A percentile compares a stretch with the other conserved stretches of the same genome.
These are phyloP conservation scores for Tulasnella sp. DNA, from an alignment of 768 basidiomycete genomes.

Conservation along the genomic window DNA sequence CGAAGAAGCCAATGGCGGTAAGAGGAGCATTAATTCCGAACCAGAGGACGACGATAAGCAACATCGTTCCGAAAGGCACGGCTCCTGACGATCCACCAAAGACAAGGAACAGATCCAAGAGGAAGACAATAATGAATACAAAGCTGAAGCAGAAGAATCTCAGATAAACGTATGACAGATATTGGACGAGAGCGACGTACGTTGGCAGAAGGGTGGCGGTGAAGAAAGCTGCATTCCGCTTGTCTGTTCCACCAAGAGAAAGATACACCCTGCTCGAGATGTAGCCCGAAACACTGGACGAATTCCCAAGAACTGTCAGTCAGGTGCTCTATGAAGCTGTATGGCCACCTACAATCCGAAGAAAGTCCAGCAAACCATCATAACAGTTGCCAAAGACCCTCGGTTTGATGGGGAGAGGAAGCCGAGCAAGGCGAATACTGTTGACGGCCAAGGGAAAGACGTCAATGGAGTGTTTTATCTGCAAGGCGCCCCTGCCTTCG, in stretches of 20 bases:
- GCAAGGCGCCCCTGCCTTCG: slow-evolving; percentile 10
- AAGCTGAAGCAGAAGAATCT: slow-evolving; percentile 45
- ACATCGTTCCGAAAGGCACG: slow-evolving; percentile 93
- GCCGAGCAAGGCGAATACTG: slow-evolving; percentile 87
- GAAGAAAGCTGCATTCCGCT: slow-evolving; percentile 75
- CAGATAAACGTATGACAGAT: not conserved
- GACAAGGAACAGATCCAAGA: slow-evolving; percentile 88
- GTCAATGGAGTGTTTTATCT: not conserved
- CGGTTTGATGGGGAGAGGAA: slow-evolving; percentile 95
- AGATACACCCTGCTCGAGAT: slow-evolving; percentile 77
- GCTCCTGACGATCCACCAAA: slow-evolving; percentile 86
- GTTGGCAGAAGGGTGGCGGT: slow-evolving; percentile 87
- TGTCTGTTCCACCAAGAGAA: slow-evolving; percentile 72
- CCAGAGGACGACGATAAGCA: slow-evolving; percentile 81
- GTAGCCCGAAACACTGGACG: slow-evolving; percentile 79
- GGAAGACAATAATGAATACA: slow-evolving; percentile 79
- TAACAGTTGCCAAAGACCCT: slow-evolving; percentile 87
- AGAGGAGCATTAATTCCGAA: slow-evolving; percentile 92
- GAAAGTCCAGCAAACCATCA: slow-evolving; percentile 92
- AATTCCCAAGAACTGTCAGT: slow-evolving; percentile 13
- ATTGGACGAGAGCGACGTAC: slow-evolving; percentile 45
- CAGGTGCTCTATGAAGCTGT: not conserved
- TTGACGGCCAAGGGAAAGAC: not conserved
- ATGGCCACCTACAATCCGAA: slow-evolving; percentile 67
- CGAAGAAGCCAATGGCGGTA: slow-evolving; percentile 79